Base-by-base conservation (phyloP, 192 early-diverging fungal genomes). In the Umbelopsis ramanniana region DNA sequence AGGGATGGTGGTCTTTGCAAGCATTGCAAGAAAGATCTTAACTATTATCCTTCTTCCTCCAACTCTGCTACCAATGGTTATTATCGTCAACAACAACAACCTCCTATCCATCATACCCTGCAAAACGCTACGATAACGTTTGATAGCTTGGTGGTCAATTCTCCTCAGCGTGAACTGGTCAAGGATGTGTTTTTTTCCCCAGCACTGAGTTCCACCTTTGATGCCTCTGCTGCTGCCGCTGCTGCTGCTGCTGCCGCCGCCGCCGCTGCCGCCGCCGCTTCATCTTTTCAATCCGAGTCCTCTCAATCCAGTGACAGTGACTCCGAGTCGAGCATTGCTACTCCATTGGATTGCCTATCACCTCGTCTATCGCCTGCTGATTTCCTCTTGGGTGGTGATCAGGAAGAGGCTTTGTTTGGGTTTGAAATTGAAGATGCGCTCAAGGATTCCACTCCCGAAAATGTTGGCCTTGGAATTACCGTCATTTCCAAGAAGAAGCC, bases 181-280 rank as follows among this genome's bases (percentile, higher is more conserved):
- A 81, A 81, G 55, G 79, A 81, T 47, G 79, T 81, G 3, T 81
- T 81, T 35, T 81, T 81, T 60, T 81, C 79, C 19, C 75, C 79
- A 50, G 79, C 79, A 11, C 69, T 75, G 71, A 63, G 57, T 37
- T 63, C 57, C 17, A 63, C 57, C 35, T 63, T 63, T 37, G 73
- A 69, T 29, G 50, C 37, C 38, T 23, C 37, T 37, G 68, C 38
- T 37, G 53, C 48, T 24, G 45, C 46, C 10, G 26, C 57, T 9
- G 37, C 37, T 37, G 68, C 38, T 47, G 53, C 48, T 55, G 40
- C 66, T 33, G 47, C 48, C 8, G 35, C 66, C 12, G 47, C 57
- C 66, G 47, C 47, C 66, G 26, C 38, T 43, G 29, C 21, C 29
- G 46, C 63, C 26, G 46, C 48, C 22, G 33, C 12, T 14, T 23